These are phyloP conservation scores for Flaveria floridana DNA, from an alignment of 140 eudicot species.

Conservation along the genomic window DNA sequence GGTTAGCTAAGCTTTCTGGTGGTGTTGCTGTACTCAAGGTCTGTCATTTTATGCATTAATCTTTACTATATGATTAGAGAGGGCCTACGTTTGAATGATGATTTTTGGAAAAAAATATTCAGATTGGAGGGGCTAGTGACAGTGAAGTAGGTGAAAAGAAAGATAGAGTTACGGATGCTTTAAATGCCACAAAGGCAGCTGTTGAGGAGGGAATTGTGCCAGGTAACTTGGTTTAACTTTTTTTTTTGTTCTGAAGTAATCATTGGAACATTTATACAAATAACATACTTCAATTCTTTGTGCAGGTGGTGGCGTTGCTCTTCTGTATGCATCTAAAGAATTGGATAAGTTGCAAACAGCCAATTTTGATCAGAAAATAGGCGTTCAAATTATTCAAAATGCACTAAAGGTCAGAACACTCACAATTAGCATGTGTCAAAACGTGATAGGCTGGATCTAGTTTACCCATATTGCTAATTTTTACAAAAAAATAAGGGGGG, in stretches of 20 bases:
- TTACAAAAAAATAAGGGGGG: neutral
- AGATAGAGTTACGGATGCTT: slow-evolving; percentile 83
- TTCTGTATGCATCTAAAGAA: slow-evolving; percentile 76
- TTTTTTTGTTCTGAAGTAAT: neutral
- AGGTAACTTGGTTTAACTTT: slow-evolving; percentile 35
- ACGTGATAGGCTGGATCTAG: neutral
- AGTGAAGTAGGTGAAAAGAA: slow-evolving; percentile 85
- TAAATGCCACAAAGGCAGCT: slow-evolving; percentile 92
- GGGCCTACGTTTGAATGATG: neutral
- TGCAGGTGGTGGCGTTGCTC: slow-evolving; percentile 94
- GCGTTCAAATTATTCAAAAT: slow-evolving; percentile 74
- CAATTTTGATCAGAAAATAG: slow-evolving; percentile 83
- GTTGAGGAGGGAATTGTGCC: slow-evolving; percentile 94
- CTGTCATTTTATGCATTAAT: neutral
- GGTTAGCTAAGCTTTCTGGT: slow-evolving; percentile 89
- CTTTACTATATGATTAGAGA: neutral
- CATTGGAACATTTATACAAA: neutral
- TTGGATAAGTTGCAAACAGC: slow-evolving; percentile 62
- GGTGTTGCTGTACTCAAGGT: slow-evolving; percentile 95
- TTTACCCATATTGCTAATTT: neutral
- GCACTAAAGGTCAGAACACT: slow-evolving; percentile 62
- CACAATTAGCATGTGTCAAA: neutral
- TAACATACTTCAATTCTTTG: neutral
- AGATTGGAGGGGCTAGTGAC: slow-evolving; percentile 97
- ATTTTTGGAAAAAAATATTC: neutral